phyloP scores from a whole-genome alignment of 345 rosid species.

The Erucastrum elatum region DNA sequence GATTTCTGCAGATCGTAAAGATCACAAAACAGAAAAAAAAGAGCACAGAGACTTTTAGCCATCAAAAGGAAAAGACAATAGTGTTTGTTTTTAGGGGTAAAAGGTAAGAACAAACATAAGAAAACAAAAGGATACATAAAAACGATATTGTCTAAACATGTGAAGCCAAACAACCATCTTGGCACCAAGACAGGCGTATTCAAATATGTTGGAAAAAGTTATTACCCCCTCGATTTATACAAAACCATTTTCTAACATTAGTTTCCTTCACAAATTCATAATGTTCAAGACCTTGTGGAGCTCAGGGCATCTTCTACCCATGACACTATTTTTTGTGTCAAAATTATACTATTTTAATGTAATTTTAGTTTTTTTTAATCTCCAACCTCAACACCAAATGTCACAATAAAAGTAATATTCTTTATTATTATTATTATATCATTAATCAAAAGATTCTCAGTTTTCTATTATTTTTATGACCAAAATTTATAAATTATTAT shows the following conservation, averaged over 20 bases:
- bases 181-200: slow-evolving; percentile 38
- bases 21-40: not conserved
- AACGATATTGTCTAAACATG: slow-evolving; percentile 36
- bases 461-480: too few species aligned
- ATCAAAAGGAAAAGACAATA: slow-evolving; percentile 17
- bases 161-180: slow-evolving; percentile 37
- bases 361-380: too few species aligned
- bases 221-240: slow-evolving; percentile 26
- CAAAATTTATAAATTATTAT: too few species aligned
- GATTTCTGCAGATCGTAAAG: not conserved
- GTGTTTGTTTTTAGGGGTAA: slow-evolving; percentile 24
- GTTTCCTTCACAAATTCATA: not conserved
- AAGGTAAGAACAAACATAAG: slow-evolving; percentile 25
- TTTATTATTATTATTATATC: too few species aligned
- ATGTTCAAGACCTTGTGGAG: too few species aligned
- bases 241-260: not conserved
- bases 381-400: too few species aligned
- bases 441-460: too few species aligned
- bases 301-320: too few species aligned
- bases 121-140: slow-evolving; percentile 41
- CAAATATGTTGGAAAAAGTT: slow-evolving; percentile 40
- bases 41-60: not conserved
- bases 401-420: too few species aligned
- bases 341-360: too few species aligned
- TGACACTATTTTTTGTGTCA: too few species aligned